Conservation (phyloP, 768 basidiomycete species). For the Coprinopsis strossmayeri region DNA sequence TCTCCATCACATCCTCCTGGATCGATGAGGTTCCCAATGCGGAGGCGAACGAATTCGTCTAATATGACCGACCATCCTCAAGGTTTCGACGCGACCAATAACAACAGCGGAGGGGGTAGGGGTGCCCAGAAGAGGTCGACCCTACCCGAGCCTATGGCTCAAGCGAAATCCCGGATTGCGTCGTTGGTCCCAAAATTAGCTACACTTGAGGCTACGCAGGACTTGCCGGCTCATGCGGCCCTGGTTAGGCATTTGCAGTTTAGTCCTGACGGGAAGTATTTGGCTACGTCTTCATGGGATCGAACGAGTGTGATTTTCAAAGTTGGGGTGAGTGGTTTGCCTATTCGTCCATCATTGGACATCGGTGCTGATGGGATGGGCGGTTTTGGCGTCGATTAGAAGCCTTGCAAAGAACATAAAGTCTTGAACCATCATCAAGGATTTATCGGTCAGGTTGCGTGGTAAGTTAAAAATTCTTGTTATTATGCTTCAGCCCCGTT, state of each 20-base stretch:
- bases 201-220: slow-evolving; percentile 49
- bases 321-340: slow-evolving; percentile 41
- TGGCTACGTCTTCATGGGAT: slow-evolving; percentile 78
- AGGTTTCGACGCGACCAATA: background rate
- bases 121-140: slow-evolving; percentile 6
- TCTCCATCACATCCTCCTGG: slow-evolving; percentile 5
- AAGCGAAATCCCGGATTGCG: slow-evolving; percentile 41
- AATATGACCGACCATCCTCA: background rate
- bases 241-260: slow-evolving; percentile 71
- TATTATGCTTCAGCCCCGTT: too few relatives aligned
- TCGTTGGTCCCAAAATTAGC: slow-evolving; percentile 50
- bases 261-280: slow-evolving; percentile 65
- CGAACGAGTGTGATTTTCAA: slow-evolving; percentile 61
- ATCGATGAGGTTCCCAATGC: slow-evolving; percentile 2
- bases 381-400: too few relatives aligned
- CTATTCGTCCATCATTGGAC: background rate
- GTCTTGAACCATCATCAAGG: slow-evolving; percentile 61
- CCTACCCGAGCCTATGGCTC: slow-evolving; percentile 1
- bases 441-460: slow-evolving; percentile 75
- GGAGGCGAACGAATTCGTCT: slow-evolving; percentile 11
- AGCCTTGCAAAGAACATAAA: slow-evolving; percentile 53
- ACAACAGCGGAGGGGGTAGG: too few relatives aligned
- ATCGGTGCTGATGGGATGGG: too few relatives aligned
- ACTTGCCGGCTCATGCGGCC: slow-evolving; percentile 56
- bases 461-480: slow-evolving; percentile 33